These are phyloP conservation scores for Cryptosporidium felis DNA, from an alignment of 169 alveolate species.

Conservation along the genomic window DNA sequence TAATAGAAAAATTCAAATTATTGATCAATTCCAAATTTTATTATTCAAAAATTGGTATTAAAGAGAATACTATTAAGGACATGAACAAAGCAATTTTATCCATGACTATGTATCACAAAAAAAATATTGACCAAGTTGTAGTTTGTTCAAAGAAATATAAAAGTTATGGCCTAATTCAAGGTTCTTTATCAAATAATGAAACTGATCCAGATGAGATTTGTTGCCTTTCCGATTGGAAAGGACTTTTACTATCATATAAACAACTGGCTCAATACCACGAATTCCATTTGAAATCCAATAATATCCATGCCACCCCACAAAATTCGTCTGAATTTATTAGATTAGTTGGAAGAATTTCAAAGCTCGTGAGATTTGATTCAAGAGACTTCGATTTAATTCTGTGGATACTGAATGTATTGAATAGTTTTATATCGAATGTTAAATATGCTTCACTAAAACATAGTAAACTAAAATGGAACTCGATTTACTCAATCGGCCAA, in stretches of 20 bases:
- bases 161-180: no score
- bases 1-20: neutral
- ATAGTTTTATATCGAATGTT: neutral
- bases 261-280: neutral
- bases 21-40: neutral
- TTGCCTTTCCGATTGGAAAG: conserved; percentile 13
- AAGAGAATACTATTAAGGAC: neutral
- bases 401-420: conserved; percentile 13
- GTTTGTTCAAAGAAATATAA: conserved; percentile 6
- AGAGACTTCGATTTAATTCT: neutral
- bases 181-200: neutral
- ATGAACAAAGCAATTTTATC: conserved; percentile 14
- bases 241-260: neutral
- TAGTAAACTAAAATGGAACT: conserved; percentile 56
- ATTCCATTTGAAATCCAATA: neutral
- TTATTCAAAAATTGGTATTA: neutral
- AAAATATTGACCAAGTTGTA: neutral
- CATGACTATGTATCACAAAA: conserved; percentile 1
- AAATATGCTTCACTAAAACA: neutral
- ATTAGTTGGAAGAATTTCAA: conserved; percentile 11
- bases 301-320: neutral
- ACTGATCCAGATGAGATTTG: neutral
- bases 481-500: conserved; percentile 43
- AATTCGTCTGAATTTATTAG: conserved; percentile 29
- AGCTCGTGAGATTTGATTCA: neutral